Conservation (phyloP, 108 stramenopile genomes). For the Cylindrotheca closterium region DNA sequence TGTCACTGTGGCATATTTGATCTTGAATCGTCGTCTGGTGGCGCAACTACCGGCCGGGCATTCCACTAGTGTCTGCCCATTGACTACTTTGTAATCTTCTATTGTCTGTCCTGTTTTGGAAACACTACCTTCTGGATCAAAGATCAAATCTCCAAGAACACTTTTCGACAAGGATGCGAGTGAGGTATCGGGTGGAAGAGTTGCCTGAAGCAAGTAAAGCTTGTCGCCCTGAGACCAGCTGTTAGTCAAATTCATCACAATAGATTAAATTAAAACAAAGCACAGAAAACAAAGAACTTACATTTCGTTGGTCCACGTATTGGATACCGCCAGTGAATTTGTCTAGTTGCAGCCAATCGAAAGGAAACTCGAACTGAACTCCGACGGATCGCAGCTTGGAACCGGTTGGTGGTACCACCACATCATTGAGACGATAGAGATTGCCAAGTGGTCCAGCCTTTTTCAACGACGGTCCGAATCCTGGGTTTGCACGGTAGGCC, state of each 20-base stretch:
- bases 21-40: constrained; percentile 44
- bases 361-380: constrained; percentile 57
- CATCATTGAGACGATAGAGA: constrained; percentile 30
- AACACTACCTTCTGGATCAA: constrained; percentile 59
- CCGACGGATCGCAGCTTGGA: constrained; percentile 13
- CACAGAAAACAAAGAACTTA: too few relatives aligned
- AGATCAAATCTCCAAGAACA: constrained; percentile 56
- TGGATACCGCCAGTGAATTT: constrained; percentile 59
- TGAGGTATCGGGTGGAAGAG: constrained; percentile 43
- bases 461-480: constrained; percentile 17
- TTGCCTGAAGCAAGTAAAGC: constrained; percentile 59
- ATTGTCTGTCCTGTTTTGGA: constrained; percentile 55
- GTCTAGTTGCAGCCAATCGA: constrained; percentile 81
- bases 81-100: constrained; percentile 55
- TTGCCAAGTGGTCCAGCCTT: constrained; percentile 24
- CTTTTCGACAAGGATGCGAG: constrained; percentile 48
- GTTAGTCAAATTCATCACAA: too few relatives aligned
- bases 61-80: constrained; percentile 44
- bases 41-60: constrained; percentile 17
- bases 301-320: constrained; percentile 82
- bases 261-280: too few relatives aligned
- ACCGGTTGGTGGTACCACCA: constrained; percentile 22
- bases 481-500: constrained; percentile 32
- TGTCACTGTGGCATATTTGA: constrained; percentile 74
- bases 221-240: too few relatives aligned